A percentile compares a stretch with the other conserved stretches of the same genome.
These are phyloP conservation scores for Chenopodium quinoa DNA, from an alignment of 148 eudicot species.

Conservation along the genomic window DNA sequence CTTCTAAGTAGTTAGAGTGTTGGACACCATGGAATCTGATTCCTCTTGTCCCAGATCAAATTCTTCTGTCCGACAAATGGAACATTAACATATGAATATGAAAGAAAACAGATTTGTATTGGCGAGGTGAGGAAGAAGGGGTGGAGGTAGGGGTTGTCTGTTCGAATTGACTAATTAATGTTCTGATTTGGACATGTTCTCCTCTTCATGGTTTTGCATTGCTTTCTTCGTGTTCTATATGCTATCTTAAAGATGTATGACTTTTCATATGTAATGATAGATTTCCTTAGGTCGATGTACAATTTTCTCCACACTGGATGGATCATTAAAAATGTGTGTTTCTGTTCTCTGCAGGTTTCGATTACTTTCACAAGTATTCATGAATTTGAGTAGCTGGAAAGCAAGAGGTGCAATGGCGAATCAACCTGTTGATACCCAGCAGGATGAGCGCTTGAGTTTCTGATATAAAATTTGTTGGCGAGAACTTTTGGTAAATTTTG, in stretches of 20 bases:
- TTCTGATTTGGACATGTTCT: background rate
- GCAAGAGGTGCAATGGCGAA: background rate
- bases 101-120: background rate
- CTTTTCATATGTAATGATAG: background rate
- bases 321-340: slow-evolving; percentile 1
- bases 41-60: slow-evolving; percentile 10
- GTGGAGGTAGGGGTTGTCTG: background rate
- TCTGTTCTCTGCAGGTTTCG: slow-evolving; percentile 16
- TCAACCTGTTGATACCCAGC: background rate
- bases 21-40: slow-evolving; percentile 24
- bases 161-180: background rate
- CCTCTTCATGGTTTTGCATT: background rate
- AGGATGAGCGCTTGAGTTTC: background rate
- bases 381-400: background rate
- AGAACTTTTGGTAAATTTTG: background rate
- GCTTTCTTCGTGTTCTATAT: background rate
- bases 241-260: background rate
- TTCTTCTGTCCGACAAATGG: background rate
- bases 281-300: background rate
- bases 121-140: background rate
- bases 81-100: background rate
- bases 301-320: background rate
- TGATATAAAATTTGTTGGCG: background rate
- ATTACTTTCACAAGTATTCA: background rate
- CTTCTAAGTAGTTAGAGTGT: slow-evolving; percentile 4